These are phyloP conservation scores for Alternaria brassicicola DNA, from an alignment of 2,329 filamentous ascomycete species.

Conservation along the genomic window DNA sequence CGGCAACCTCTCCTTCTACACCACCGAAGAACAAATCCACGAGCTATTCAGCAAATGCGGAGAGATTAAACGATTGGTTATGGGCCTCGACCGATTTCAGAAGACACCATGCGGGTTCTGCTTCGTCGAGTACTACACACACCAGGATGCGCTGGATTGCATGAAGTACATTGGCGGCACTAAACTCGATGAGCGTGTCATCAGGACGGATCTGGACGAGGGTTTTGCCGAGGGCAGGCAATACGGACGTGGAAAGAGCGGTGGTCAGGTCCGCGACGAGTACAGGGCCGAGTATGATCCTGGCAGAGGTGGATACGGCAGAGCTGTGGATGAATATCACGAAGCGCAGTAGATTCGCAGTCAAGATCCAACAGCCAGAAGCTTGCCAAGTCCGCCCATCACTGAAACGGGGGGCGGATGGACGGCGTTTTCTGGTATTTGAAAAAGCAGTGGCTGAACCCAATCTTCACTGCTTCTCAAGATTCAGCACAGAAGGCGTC, in stretches of 20 bases:
- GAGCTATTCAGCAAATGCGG: slow-evolving; percentile 94
- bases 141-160: slow-evolving; percentile 95
- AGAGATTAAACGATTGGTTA: slow-evolving; percentile 96
- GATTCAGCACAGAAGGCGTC: slow-evolving; percentile 25
- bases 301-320: slow-evolving; percentile 85
- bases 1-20: slow-evolving; percentile 98
- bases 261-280: slow-evolving; percentile 95
- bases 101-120: slow-evolving; percentile 99
- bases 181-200: slow-evolving; percentile 96
- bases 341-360: slow-evolving; percentile 21
- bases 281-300: slow-evolving; percentile 98
- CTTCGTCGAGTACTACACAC: slow-evolving; percentile 99
- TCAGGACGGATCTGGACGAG: slow-evolving; percentile 92
- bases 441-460: neutral
- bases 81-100: slow-evolving; percentile 95
- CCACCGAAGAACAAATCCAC: slow-evolving; percentile 98
- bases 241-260: slow-evolving; percentile 93
- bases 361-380: neutral
- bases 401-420: neutral
- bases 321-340: slow-evolving; percentile 59
- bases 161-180: slow-evolving; percentile 99
- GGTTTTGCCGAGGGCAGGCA: slow-evolving; percentile 96
- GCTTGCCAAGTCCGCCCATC: neutral
- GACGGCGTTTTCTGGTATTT: neutral
- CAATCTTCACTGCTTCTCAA: neutral